Percentiles rank a stretch among this genome's conserved stretches.
Conservation (phyloP, 2,329 filamentous ascomycete genomes). For the Didymosphaeria variabile region DNA sequence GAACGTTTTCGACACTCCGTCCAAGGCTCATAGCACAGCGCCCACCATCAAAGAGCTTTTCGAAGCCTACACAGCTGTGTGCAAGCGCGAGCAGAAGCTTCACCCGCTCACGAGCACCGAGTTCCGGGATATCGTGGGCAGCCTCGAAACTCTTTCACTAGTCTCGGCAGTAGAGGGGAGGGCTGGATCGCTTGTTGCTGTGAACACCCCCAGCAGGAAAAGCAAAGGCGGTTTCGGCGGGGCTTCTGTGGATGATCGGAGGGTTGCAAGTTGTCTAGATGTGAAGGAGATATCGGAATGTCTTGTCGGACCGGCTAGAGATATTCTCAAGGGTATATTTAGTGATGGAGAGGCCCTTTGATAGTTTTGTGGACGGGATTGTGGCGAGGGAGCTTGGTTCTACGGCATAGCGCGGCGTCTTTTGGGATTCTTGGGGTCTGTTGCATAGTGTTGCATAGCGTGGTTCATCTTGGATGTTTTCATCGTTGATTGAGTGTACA, state of each 20-base stretch:
- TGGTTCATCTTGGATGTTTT: not conserved
- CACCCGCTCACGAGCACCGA: conserved; percentile 90
- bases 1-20: conserved; percentile 50
- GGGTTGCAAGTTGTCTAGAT: conserved; percentile 80
- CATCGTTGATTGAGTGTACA: not conserved
- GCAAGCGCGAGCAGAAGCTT: conserved; percentile 85
- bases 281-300: conserved; percentile 79
- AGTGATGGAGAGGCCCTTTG: conserved; percentile 26
- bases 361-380: not conserved
- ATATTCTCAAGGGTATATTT: conserved; percentile 47
- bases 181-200: conserved; percentile 69
- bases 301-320: conserved; percentile 63
- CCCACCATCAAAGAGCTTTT: conserved; percentile 87
- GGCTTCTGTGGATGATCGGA: conserved; percentile 73
- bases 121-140: conserved; percentile 91
- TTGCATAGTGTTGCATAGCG: conserved; percentile 2
- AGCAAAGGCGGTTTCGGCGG: conserved; percentile 61
- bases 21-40: conserved; percentile 62
- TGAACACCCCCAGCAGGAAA: conserved; percentile 76
- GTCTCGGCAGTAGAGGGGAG: conserved; percentile 76
- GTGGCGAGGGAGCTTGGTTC: not conserved
- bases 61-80: conserved; percentile 82
- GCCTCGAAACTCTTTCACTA: conserved; percentile 86
- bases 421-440: not conserved
- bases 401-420: conserved; percentile 15